Base-by-base conservation (phyloP, 441 rosid species). In the Gossypium davidsonii region DNA sequence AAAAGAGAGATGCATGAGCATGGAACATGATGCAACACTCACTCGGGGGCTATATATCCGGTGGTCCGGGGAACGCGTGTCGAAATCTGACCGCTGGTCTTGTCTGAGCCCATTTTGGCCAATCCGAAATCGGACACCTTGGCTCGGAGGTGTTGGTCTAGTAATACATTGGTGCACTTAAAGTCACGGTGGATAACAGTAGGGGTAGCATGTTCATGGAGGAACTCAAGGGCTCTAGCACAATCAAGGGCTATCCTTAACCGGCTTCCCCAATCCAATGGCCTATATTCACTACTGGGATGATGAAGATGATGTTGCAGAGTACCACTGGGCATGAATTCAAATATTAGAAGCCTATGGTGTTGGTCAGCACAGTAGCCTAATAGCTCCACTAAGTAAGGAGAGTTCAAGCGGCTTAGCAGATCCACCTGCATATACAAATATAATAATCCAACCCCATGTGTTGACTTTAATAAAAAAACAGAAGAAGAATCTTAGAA, bases 331-430 rank as follows among this genome's bases (percentile, higher is more conserved):
- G 96, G 86, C 97, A 91, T 90, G 82, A 81, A 87, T 63, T 91
- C 92, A 75, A 83, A 86, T 48, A 94, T 74, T 0, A 94, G 80
- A 59, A 94, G 82, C 74, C 98, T 88, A 56, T 94, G 96, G 75
- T 84, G 73, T 73, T 87, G 92, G 82, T 94, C 98, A 39, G 98
- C 98, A 83, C 98, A 94, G 52, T 94, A 94, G 73, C 98, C 97
- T 44, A 91, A 83, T 53, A 94, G 84, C 74, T 91, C 92, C 78
- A 90, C 96, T 78, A 94, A 76, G 75, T 88, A 86, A 44, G 94
- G 94, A 51, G 92, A 91, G 44, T 87, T 91, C 79, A 90, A 80
- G 70, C 92, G 86, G 82, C 97, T 87, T n/a, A 94, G 80, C 51
- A 94, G 85, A 82, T 94, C 98, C 61, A 94, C 97, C 98, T 93